Evolutionary conservation across 331 rosid genomes (phyloP).

Genomic region (Cydonia oblonga): DNA sequence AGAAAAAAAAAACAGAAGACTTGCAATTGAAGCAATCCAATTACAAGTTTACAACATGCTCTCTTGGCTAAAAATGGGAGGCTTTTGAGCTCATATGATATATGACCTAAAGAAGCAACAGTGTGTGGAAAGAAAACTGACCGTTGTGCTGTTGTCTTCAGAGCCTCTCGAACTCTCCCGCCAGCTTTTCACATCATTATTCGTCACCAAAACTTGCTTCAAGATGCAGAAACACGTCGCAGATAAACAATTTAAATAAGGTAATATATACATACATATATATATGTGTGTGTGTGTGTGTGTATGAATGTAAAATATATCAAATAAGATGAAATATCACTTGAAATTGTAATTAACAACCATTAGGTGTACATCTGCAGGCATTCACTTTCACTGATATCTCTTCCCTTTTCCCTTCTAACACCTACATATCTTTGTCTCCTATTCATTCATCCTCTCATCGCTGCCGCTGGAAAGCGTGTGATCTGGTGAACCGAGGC

Average conservation of each 20-base stretch:
- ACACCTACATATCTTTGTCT: constrained; percentile 2
- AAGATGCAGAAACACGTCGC: constrained; percentile 4
- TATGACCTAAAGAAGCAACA: not conserved
- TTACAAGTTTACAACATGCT: too few species aligned
- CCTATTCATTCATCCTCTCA: not conserved
- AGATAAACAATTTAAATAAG: not conserved
- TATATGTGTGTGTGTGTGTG: too few species aligned
- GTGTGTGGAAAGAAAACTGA: not conserved
- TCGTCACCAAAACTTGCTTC: constrained; percentile 14
- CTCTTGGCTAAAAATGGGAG: not conserved
- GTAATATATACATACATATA: not conserved
- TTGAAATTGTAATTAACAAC: constrained; percentile 32
- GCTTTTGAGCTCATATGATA: not conserved
- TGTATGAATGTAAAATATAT: not conserved
- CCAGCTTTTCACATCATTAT: constrained; percentile 4
- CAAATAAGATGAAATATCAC: constrained; percentile 17
- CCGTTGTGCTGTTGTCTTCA: constrained; percentile 7
- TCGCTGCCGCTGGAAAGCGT: constrained; percentile 8
- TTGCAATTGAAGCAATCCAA: not conserved
- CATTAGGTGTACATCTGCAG: constrained; percentile 16
- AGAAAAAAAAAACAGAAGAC: not conserved
- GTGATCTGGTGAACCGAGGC: constrained; percentile 18
- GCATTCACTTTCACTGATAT: not conserved
- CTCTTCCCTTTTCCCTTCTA: constrained; percentile 3
- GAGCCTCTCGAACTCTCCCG: not conserved